Base-by-base conservation (phyloP, 2,329 filamentous ascomycete species). In the Fusarium caatingaense region DNA sequence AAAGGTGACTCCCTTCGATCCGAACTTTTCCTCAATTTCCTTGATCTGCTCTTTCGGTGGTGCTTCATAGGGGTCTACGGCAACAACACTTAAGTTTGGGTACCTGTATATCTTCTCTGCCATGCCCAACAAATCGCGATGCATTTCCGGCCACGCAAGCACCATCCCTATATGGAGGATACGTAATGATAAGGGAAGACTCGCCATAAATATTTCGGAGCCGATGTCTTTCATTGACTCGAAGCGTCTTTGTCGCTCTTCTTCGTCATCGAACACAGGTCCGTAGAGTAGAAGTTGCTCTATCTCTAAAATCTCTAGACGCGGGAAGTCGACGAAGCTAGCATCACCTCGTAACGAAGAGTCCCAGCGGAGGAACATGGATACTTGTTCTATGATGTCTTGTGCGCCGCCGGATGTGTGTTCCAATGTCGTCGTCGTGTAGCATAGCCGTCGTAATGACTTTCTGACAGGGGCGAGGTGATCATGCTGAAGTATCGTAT, bases 211-310 rank as follows among this genome's bases (percentile, higher is more conserved):
- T 2, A 76, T 53, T 30, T 76, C 74, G 0, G 74, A 72, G 0
- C 73, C 74, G 0, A 55, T 65, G 4, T 76, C 67, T 9, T 57
- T 65, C 48, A 74, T 66, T 1, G 23, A 21, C 11, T 68, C 65
- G 20, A 76, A 75, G 3, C 67, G 62, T 25, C 58, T 18, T 4
- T 37, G 32, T 32, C 74, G 60, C 25, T 72, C 69, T 54, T 71
- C 68, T 16, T 71, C 56, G 8, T 76, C 65, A 16, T 76, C 71
- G 11, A 75, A 76, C 0, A 75, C 72, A 3, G 74, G 74, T 6
- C 74, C 74, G 25, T 76, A 76, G 9, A 76, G 66, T n/a, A 76
- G 53, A 10, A 76, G 59, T 42, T 76, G 74, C 44, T 76, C 74
- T 15, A 76, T 69, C 42, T 76, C 74, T 9, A 76, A 50, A 8